Base-by-base conservation (phyloP, 2,329 filamentous ascomycete species). In the Aspergillus aculeatus region DNA sequence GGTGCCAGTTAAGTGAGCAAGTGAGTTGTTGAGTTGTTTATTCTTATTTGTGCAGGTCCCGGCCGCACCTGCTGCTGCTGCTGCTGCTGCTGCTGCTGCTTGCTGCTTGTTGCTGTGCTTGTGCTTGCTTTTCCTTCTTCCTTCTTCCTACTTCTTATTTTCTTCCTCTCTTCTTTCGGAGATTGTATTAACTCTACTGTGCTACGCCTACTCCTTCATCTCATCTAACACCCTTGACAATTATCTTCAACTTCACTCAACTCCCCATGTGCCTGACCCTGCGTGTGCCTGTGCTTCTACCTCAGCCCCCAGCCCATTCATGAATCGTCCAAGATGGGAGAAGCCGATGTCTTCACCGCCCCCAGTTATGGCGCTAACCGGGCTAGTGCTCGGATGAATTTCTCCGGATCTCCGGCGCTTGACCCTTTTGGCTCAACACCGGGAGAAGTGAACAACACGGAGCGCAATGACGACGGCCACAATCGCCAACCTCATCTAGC, bases 351-450 rank as follows among this genome's bases (percentile, higher is more conserved):
- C 14, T 56, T 57, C 58, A 62, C 60, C 58, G 61, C 54, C 59
- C 41, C 50, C 49, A 19, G 24, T 50, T 32, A 61, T 56, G 58
- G 55, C 47, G 35, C 55, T 48, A 58, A 57, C 38, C 61, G 60
- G 57, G 60, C 56, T 62, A 61, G 63, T 51, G 54, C 19, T 56
- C 66, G 62, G 66, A 62, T 49, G 19, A 44, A 52, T 47, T 54
- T 50, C 47, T 63, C 68, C 64, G 66, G 61, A 35, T 47, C 50
- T 64, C 64, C 66, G 62, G 60, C 60, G 61, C 66, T 68, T 68
- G 61, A 62, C 66, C 61, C 54, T 53, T 66, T 64, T 59, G 54
- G 66, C 26, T n/a, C 44, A 19, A 31, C 41, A 19, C 29, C 38
- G 47, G 52, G n/a, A 41, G 47, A 41, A 32, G 53, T 52, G 38